Conservation (phyloP, 495 filamentous ascomycete genomes). For the Talaromyces stipitatus region DNA sequence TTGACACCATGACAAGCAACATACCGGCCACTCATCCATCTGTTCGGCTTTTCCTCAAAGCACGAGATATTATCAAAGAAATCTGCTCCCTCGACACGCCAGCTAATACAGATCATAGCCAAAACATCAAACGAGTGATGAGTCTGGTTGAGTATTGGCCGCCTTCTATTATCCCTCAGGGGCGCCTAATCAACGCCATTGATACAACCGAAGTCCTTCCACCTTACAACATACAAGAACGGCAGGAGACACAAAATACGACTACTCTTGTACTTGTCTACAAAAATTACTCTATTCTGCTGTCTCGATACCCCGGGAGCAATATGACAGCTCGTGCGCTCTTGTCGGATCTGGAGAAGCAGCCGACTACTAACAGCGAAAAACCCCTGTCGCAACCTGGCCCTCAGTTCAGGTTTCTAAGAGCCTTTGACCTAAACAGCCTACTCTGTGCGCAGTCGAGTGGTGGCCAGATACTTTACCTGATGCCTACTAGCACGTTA, state of each 20-base stretch:
- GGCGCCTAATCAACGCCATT: conserved; percentile 75
- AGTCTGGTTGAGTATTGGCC: conserved; percentile 80
- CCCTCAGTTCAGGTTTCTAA: conserved; percentile 63
- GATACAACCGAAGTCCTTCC: conserved; percentile 72
- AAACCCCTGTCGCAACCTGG: conserved; percentile 18
- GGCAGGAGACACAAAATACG: conserved; percentile 26
- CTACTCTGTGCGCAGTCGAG: conserved; percentile 70
- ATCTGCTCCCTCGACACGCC: conserved; percentile 84
- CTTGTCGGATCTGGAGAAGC: conserved; percentile 67
- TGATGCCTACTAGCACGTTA: conserved; percentile 49
- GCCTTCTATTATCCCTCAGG: conserved; percentile 56
- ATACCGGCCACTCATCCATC: conserved; percentile 80
- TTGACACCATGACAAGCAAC: conserved; percentile 84
- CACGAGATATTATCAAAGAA: conserved; percentile 83
- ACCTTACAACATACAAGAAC: conserved; percentile 52
- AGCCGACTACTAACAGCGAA: conserved; percentile 41
- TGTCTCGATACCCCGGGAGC: conserved; percentile 56
- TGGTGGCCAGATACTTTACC: conserved; percentile 64
- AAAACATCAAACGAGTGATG: conserved; percentile 62
- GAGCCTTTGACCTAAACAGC: conserved; percentile 61
- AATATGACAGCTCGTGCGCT: conserved; percentile 67
- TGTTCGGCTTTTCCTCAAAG: conserved; percentile 68
- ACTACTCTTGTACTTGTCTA: conserved; percentile 76
- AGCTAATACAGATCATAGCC: conserved; percentile 53
- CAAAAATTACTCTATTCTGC: conserved; percentile 68